These are phyloP conservation scores for Penicillium sp. DNA, from an alignment of 2,329 filamentous ascomycete species.

Conservation along the genomic window DNA sequence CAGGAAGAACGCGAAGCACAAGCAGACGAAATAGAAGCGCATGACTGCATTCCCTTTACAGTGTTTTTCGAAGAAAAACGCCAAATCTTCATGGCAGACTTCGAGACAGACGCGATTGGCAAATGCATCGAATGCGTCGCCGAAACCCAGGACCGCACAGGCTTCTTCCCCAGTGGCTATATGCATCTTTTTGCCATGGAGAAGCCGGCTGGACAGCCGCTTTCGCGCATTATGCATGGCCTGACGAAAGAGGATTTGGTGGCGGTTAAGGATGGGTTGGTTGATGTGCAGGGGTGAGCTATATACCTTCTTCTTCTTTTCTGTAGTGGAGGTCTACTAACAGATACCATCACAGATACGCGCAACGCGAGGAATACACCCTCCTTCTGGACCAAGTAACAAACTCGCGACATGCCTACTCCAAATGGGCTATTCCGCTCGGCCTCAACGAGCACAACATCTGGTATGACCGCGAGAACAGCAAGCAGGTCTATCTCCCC, in stretches of 20 bases:
- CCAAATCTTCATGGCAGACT: neutral
- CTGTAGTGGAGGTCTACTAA: too few relatives aligned
- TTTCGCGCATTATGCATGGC: neutral
- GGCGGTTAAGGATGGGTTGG: neutral
- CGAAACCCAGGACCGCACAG: neutral
- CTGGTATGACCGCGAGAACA: neutral
- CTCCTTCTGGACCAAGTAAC: neutral
- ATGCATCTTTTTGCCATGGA: neutral
- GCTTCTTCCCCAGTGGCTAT: slow-evolving; percentile 6
- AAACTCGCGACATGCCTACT: neutral
- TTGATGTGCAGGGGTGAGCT: neutral
- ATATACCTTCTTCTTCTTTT: neutral
- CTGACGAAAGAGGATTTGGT: neutral
- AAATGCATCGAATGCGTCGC: neutral
- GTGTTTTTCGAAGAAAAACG: neutral
- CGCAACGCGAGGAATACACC: neutral
- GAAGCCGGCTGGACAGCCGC: neutral
- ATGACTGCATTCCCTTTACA: neutral
- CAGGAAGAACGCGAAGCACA: neutral
- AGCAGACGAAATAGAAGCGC: neutral
- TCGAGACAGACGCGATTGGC: neutral
- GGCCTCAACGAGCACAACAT: neutral
- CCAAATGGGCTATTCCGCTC: neutral
- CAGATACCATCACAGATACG: neutral
- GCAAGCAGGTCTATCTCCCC: neutral